Conservation (phyloP, 345 rosid genomes). For the Populus alba region DNA sequence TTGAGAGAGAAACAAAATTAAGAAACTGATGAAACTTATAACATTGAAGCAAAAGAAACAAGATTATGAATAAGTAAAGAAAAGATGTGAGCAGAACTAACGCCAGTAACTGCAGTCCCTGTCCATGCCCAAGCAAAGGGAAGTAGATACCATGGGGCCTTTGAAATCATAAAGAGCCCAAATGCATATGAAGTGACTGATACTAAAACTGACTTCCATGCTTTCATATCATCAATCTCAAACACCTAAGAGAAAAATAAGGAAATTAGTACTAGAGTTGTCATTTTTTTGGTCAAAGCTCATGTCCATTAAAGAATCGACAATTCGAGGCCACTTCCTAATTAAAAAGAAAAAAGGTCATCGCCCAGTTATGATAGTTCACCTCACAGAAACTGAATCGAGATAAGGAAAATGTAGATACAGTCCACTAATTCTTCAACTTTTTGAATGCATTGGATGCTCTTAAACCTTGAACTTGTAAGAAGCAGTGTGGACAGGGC, state of each 20-base stretch:
- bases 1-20: slow-evolving; percentile 21
- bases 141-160: slow-evolving; percentile 88
- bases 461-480: neutral
- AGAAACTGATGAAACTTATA: neutral
- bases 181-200: slow-evolving; percentile 73
- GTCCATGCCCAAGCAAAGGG: slow-evolving; percentile 99
- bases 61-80: neutral
- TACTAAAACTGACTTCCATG: slow-evolving; percentile 79
- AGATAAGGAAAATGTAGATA: neutral
- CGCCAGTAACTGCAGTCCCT: slow-evolving; percentile 92
- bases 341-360: neutral
- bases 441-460: neutral
- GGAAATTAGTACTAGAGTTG: neutral
- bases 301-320: neutral
- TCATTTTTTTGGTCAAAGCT: neutral
- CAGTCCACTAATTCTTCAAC: neutral
- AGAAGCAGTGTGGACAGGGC: neutral
- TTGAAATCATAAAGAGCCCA: slow-evolving; percentile 82
- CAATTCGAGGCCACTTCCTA: neutral
- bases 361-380: neutral
- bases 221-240: slow-evolving; percentile 80
- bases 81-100: slow-evolving; percentile 25
- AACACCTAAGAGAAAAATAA: slow-evolving; percentile 53
- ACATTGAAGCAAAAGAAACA: neutral
- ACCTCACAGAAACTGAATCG: neutral